Conservation (phyloP, 129 eudicot genomes). For the Centrapalus pauciflorus region DNA sequence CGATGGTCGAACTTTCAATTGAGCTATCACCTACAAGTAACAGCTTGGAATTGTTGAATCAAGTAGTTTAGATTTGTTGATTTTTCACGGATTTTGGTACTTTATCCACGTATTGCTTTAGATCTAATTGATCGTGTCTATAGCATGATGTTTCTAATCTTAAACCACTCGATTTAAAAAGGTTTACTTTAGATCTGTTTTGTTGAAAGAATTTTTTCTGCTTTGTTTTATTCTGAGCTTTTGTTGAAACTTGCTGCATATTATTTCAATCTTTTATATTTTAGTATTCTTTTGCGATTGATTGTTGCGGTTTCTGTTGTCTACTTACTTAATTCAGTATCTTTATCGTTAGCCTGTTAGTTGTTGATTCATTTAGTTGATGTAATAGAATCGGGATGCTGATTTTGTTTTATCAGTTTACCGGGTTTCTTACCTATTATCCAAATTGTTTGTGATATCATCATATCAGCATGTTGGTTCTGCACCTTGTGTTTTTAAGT, state of each 20-base stretch:
- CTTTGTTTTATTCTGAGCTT: background rate
- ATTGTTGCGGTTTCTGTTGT: no score
- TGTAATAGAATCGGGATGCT: no score
- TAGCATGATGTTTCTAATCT: background rate
- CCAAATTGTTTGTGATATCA: no score
- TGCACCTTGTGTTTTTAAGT: no score
- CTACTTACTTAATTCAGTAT: no score
- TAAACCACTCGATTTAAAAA: background rate
- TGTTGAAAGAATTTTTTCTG: background rate
- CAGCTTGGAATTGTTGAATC: background rate
- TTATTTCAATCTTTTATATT: background rate
- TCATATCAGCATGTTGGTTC: no score
- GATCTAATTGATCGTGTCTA: background rate
- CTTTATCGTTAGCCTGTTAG: no score
- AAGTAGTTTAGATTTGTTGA: background rate
- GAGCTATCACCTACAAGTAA: background rate
- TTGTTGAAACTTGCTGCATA: background rate
- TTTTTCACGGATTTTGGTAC: background rate
- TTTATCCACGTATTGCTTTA: background rate
- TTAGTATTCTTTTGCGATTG: background rate
- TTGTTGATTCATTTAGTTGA: no score
- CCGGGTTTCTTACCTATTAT: no score
- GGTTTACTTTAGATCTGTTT: constrained; percentile 2
- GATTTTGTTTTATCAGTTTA: no score
- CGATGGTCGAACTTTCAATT: background rate